Evolutionary conservation across 2,329 filamentous ascomycete species (phyloP).

Genomic region (Tolypocladium sp.): DNA sequence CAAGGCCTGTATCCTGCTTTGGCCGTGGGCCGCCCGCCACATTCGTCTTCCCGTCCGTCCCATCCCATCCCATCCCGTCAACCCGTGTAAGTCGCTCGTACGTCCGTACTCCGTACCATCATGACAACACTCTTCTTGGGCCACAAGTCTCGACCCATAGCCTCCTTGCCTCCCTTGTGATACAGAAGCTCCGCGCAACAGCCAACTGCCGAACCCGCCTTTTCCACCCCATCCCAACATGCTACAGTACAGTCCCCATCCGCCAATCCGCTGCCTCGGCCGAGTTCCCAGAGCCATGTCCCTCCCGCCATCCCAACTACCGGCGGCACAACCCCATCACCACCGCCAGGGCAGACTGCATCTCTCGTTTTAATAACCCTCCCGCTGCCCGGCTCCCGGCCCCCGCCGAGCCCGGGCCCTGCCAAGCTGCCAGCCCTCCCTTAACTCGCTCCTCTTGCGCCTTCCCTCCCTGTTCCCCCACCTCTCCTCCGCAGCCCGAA

Average conservation of each 20-base stretch:
- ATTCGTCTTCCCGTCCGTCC: neutral
- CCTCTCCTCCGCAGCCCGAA: slow-evolving; percentile 1
- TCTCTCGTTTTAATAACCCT: neutral
- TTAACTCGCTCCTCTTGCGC: neutral
- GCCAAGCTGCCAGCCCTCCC: neutral
- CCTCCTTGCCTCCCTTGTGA: neutral
- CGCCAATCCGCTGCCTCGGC: too few species aligned
- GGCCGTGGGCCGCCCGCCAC: neutral
- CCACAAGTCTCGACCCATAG: neutral
- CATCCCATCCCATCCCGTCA: neutral
- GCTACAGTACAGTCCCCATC: neutral
- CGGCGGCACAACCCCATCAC: neutral
- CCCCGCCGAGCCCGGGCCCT: neutral
- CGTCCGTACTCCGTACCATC: too few species aligned
- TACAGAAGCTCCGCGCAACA: neutral
- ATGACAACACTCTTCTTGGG: neutral
- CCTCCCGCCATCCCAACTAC: neutral
- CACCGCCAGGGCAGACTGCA: neutral
- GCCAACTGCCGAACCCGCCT: neutral
- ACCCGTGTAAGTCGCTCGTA: neutral
- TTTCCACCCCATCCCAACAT: neutral
- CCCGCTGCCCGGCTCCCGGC: neutral
- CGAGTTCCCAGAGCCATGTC: neutral
- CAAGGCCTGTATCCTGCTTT: neutral
- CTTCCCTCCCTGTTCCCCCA: neutral